phyloP scores from a whole-genome alignment of 257 asterid species.

The Craterostigma plantagineum region DNA sequence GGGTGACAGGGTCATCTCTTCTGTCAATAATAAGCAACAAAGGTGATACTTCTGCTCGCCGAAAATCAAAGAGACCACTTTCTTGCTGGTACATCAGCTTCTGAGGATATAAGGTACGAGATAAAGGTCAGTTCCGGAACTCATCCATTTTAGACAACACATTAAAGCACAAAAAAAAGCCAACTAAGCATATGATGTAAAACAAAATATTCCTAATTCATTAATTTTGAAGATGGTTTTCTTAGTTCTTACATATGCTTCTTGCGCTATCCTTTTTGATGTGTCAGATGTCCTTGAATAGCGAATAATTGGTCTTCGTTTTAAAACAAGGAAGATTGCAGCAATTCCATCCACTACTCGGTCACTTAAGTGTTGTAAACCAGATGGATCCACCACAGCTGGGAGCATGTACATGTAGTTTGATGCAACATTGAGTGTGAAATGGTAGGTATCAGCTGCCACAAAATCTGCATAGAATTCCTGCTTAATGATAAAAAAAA shows the following conservation, averaged over 20 bases:
- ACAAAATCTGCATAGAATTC: constrained; percentile 92
- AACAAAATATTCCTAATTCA: neutral
- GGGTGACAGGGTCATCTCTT: constrained; percentile 91
- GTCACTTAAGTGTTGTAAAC: constrained; percentile 62
- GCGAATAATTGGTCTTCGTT: constrained; percentile 81
- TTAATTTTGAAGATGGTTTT: neutral
- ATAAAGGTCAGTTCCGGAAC: constrained; percentile 2
- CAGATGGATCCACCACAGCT: constrained; percentile 85
- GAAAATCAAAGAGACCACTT: constrained; percentile 88
- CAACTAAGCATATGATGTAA: constrained; percentile 7
- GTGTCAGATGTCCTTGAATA: constrained; percentile 79
- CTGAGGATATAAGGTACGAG: constrained; percentile 21
- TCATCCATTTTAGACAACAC: neutral
- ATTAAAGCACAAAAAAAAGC: neutral
- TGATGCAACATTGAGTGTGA: constrained; percentile 54
- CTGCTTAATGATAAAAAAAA: constrained; percentile 21
- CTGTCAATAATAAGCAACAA: constrained; percentile 78
- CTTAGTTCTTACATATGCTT: constrained; percentile 53
- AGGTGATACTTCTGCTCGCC: constrained; percentile 86
- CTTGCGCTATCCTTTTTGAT: constrained; percentile 82
- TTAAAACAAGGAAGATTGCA: constrained; percentile 68
- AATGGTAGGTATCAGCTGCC: constrained; percentile 70
- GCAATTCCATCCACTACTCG: constrained; percentile 84
- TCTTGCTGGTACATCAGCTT: constrained; percentile 98
- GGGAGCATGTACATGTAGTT: constrained; percentile 84